phyloP scores from a whole-genome alignment of 106 monocot genomes.

The Dactylorhiza incarnata region DNA sequence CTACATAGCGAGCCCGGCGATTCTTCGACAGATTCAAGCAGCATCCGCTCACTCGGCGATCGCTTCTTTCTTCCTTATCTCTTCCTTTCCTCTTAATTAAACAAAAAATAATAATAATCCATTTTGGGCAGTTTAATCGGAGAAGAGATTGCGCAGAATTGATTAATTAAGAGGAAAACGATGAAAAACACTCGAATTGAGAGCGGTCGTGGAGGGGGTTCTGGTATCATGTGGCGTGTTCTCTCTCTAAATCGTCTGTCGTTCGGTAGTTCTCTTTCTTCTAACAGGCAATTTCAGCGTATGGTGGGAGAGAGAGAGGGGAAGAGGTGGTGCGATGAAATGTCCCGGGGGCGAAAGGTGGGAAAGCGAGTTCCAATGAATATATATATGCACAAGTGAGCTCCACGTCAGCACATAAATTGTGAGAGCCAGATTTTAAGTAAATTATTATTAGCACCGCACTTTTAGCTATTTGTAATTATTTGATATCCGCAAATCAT shows the following conservation, averaged over 20 bases:
- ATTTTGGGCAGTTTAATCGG: not conserved
- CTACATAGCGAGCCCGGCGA: not conserved
- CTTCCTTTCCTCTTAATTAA: not conserved
- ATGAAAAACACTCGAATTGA: not conserved
- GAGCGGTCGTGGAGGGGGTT: not conserved
- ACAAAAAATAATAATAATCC: not conserved
- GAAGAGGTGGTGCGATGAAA: not conserved
- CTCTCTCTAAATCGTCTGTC: not conserved
- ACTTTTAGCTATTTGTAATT: too few species aligned
- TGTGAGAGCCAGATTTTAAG: too few species aligned
- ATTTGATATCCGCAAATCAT: too few species aligned
- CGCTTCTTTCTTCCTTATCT: not conserved
- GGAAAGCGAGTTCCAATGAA: not conserved
- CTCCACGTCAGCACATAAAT: not conserved
- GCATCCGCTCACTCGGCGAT: not conserved
- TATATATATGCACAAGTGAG: not conserved
- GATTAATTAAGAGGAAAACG: not conserved
- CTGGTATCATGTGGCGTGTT: not conserved
- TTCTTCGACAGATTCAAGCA: not conserved
- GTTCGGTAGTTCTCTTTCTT: not conserved
- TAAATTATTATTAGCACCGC: too few species aligned
- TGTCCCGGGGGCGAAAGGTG: not conserved
- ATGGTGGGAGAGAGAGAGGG: not conserved
- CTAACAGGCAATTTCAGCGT: not conserved
- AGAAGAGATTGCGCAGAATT: not conserved